These are phyloP conservation scores for Alternaria burnsii DNA, from an alignment of 2,329 filamentous ascomycete genomes.

Conservation along the genomic window DNA sequence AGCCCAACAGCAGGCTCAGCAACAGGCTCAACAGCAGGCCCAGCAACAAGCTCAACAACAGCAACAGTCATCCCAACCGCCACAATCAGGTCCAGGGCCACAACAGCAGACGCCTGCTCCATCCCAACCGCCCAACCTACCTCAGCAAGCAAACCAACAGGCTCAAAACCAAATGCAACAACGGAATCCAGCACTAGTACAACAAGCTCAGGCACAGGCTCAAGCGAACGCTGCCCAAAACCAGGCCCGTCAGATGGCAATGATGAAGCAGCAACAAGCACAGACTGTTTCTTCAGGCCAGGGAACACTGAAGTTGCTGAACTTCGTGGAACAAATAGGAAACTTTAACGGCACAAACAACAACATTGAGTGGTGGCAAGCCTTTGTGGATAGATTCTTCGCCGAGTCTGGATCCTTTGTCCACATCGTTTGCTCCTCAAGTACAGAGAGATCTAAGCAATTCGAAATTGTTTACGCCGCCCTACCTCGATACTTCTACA, in stretches of 20 bases:
- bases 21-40: constrained; percentile 43
- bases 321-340: constrained; percentile 65
- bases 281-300: constrained; percentile 37
- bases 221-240: constrained; percentile 29
- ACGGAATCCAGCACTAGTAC: constrained; percentile 46
- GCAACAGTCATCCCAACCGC: constrained; percentile 41
- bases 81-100: constrained; percentile 53
- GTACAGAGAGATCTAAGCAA: constrained; percentile 73
- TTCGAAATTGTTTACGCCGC: constrained; percentile 87
- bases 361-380: constrained; percentile 79
- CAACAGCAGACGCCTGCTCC: constrained; percentile 55
- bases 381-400: constrained; percentile 84
- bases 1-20: background rate
- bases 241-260: constrained; percentile 37
- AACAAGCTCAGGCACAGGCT: constrained; percentile 40
- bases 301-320: constrained; percentile 62
- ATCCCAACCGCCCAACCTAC: constrained; percentile 46
- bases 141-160: constrained; percentile 45
- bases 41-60: constrained; percentile 47
- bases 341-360: constrained; percentile 56
- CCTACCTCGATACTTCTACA: constrained; percentile 87
- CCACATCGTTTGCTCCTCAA: constrained; percentile 67
- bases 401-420: constrained; percentile 78
- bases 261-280: constrained; percentile 42
- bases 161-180: constrained; percentile 48